Evolutionary conservation across 352 stramenopile species (phyloP), one percentile per base, ranked within the genome.

Genomic region (Phytophthora hybrid): DNA sequence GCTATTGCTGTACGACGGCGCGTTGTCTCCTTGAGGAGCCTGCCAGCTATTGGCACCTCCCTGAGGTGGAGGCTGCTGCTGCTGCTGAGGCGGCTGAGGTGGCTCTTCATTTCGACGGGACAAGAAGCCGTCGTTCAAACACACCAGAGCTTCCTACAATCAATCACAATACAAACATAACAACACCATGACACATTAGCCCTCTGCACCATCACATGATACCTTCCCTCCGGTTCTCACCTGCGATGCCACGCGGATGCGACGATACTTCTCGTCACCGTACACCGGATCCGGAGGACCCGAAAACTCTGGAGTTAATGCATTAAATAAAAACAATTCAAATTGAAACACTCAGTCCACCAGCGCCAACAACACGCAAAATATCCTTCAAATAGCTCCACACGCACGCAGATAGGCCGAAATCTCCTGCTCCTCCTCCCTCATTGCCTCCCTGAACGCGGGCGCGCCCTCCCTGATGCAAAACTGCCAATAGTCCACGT

Each of bases 231-330:
- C 14, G 9, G 6, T 4, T 18, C 32, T 32, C 4, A 93, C 86
- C 80, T 95, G 88, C 13, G 84, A 80, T 26, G 88, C 85, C 16
- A 93, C 88, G 14, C 89, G 86, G 69, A 96, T 93, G n/a, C 88
- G 89, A 26, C 89, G 88, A 69, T 93, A 93, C 65, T 91, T 91
- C 66, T 96, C 89, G 51, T 96, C 88, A 26, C 88, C 88, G 66
- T 92, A 92, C 39, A 93, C 80, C 10, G 89, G 87, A 72, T 96
- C 89, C 19, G 82, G 81, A 8, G 84, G 79, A 0, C 89, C 89
- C n/a, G 85, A 88, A 73, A 84, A 93, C 63, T 96, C 89, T 96
- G 59, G 47, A 75, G 51, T n/a, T 4, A 46, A 46, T 46, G 39
- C 39, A 46, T 16, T 6, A 14, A n/a, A n/a, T n/a, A n/a, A 46